A percentile compares a stretch with the other conserved stretches of the same genome.
phyloP scores from a whole-genome alignment of 345 rosid genomes.

The Triadica sebifera region DNA sequence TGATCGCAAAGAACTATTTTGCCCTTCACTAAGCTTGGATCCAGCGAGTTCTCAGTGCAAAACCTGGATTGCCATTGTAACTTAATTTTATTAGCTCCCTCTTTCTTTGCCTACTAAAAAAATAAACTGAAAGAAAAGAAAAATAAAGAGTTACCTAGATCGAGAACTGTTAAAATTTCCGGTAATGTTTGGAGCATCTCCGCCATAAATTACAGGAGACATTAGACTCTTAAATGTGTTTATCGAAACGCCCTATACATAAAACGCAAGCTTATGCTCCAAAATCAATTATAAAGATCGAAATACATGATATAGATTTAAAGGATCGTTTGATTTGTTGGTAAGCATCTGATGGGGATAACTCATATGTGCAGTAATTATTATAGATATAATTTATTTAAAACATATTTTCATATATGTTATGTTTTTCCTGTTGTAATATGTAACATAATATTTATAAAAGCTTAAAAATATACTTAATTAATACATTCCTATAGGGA shows the following conservation, averaged over 20 bases:
- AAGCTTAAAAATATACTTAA: too few relatives aligned
- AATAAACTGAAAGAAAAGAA: not conserved
- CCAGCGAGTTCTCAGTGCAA: slow-evolving; percentile 20
- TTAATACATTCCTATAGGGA: too few relatives aligned
- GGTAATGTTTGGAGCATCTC: slow-evolving; percentile 25
- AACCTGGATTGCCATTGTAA: slow-evolving; percentile 12
- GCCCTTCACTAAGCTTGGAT: slow-evolving; percentile 30
- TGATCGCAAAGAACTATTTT: slow-evolving; percentile 36
- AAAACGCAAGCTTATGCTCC: not conserved
- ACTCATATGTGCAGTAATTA: too few relatives aligned
- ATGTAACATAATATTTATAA: too few relatives aligned
- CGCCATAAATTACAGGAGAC: slow-evolving; percentile 30
- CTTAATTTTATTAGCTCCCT: not conserved
- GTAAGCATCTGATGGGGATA: too few relatives aligned
- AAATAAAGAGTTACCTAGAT: slow-evolving; percentile 21
- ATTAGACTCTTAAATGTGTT: slow-evolving; percentile 15
- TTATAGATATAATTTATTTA: too few relatives aligned
- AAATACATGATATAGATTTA: too few relatives aligned
- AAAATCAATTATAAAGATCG: too few relatives aligned
- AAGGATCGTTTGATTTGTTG: too few relatives aligned
- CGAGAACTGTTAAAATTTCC: not conserved
- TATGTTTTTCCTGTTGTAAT: too few relatives aligned
- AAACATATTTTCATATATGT: too few relatives aligned
- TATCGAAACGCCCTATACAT: slow-evolving; percentile 22
- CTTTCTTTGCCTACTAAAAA: not conserved